A percentile compares a stretch with the other conserved stretches of the same genome.
These are phyloP conservation scores for Anthracocystis panici-leucophaei DNA, from an alignment of 1,284 basidiomycete species.

Conservation along the genomic window DNA sequence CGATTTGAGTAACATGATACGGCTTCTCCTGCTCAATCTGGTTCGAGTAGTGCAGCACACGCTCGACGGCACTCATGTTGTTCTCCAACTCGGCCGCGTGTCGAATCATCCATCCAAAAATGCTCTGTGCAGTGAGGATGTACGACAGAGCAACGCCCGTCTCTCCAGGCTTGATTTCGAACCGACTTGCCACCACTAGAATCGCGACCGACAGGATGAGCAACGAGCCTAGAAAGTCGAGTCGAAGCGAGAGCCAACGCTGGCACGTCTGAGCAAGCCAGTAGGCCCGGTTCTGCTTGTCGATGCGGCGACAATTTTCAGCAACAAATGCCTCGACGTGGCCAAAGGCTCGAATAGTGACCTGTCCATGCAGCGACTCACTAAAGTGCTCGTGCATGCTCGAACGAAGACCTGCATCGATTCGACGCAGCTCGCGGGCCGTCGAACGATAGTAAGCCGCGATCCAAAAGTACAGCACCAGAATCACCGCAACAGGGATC, in stretches of 20 bases:
- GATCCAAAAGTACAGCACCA: slow-evolving; percentile 72
- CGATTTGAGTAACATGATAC: slow-evolving; percentile 65
- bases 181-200: slow-evolving; percentile 80
- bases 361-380: slow-evolving; percentile 45
- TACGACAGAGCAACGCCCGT: slow-evolving; percentile 83
- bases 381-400: slow-evolving; percentile 52
- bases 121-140: slow-evolving; percentile 75
- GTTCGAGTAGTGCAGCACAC: slow-evolving; percentile 78
- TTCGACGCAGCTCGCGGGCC: slow-evolving; percentile 35
- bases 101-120: slow-evolving; percentile 85
- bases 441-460: slow-evolving; percentile 45
- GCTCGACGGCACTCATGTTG: slow-evolving; percentile 85
- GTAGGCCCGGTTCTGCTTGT: slow-evolving; percentile 50
- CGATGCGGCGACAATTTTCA: slow-evolving; percentile 40
- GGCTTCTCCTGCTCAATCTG: slow-evolving; percentile 32
- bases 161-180: slow-evolving; percentile 81
- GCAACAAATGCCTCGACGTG: slow-evolving; percentile 25
- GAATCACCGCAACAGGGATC: slow-evolving; percentile 74
- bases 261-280: slow-evolving; percentile 51
- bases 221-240: slow-evolving; percentile 84
- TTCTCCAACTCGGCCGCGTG: slow-evolving; percentile 71
- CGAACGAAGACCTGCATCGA: slow-evolving; percentile 44
- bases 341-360: slow-evolving; percentile 43
- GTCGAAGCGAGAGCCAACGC: slow-evolving; percentile 74
- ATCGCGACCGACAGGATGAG: slow-evolving; percentile 78